Percentiles rank a stretch among this genome's conserved stretches.
These are phyloP conservation scores for Skeletonema tropicum DNA, from an alignment of 108 stramenopile species.

Conservation along the genomic window DNA sequence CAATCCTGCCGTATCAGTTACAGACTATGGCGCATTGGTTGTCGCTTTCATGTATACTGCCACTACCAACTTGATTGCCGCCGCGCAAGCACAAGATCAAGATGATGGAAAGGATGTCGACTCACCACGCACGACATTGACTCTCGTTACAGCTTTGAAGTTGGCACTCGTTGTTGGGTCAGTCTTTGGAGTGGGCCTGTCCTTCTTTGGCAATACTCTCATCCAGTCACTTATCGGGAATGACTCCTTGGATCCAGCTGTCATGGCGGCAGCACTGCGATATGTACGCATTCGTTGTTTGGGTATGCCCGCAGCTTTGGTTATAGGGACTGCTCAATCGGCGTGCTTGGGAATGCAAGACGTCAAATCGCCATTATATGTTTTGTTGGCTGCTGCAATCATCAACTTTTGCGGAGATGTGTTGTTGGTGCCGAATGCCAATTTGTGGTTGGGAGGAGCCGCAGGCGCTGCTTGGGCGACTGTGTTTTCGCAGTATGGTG, in stretches of 20 bases:
- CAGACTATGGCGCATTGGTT: constrained; percentile 74
- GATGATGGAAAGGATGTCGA: constrained; percentile 17
- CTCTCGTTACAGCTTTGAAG: constrained; percentile 68
- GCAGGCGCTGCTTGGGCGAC: constrained; percentile 86
- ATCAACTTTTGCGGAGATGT: constrained; percentile 83
- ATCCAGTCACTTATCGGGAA: constrained; percentile 77
- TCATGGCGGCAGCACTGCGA: constrained; percentile 70
- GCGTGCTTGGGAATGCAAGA: constrained; percentile 85
- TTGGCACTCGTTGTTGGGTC: constrained; percentile 70
- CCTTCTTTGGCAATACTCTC: constrained; percentile 49
- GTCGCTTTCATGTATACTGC: constrained; percentile 88
- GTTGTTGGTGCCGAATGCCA: constrained; percentile 52
- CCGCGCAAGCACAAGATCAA: constrained; percentile 64
- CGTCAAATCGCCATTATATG: constrained; percentile 74
- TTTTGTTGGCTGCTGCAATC: constrained; percentile 75
- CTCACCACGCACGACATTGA: constrained; percentile 53
- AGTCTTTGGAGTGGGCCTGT: constrained; percentile 56
- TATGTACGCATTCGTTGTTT: constrained; percentile 86
- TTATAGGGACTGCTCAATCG: constrained; percentile 81
- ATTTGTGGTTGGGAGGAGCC: constrained; percentile 69
- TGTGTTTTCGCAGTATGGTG: constrained; percentile 70
- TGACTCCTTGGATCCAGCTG: constrained; percentile 65
- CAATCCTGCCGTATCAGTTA: constrained; percentile 79
- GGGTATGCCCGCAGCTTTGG: constrained; percentile 83
- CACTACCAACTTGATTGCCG: constrained; percentile 81